Percentiles rank a stretch among this genome's conserved stretches.
These are phyloP conservation scores for Anthoceros angustus DNA, from an alignment of 225 moss, liverwort and hornwort species.

Conservation along the genomic window DNA sequence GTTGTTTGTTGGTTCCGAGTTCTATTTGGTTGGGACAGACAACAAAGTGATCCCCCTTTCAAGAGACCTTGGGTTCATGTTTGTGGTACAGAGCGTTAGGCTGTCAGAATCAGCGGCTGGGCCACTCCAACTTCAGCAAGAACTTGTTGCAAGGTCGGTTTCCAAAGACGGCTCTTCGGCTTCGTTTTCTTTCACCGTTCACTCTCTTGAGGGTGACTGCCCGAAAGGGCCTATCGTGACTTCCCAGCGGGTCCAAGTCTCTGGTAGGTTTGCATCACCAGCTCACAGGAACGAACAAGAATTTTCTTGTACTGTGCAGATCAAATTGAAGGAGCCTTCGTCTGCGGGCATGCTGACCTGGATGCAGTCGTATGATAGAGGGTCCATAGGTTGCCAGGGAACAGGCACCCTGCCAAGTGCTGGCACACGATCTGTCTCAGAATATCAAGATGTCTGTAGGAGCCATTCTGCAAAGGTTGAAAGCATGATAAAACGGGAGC, in stretches of 20 bases:
- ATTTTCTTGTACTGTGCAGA: background rate
- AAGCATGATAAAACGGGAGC: background rate
- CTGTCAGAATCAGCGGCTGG: background rate
- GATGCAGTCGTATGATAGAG: background rate
- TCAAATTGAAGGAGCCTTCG: background rate
- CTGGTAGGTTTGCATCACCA: background rate
- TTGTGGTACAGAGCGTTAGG: background rate
- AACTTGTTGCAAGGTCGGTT: background rate
- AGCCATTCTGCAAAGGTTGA: background rate
- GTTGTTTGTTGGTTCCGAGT: background rate
- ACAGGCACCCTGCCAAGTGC: background rate
- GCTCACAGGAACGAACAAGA: background rate
- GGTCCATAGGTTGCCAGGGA: background rate
- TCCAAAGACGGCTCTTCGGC: background rate
- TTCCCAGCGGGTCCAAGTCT: background rate
- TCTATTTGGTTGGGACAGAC: background rate
- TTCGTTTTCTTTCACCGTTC: background rate
- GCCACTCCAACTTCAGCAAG: background rate
- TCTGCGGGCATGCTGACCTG: background rate
- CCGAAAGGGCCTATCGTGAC: background rate
- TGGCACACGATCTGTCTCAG: background rate
- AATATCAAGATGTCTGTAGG: background rate
- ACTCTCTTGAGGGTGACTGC: background rate
- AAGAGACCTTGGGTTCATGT: background rate
- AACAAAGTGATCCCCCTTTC: background rate